Percentiles rank a stretch among this genome's conserved stretches.
phyloP scores from a whole-genome alignment of 2,329 filamentous ascomycete species.

The Pseudogymnoascus sp. region DNA sequence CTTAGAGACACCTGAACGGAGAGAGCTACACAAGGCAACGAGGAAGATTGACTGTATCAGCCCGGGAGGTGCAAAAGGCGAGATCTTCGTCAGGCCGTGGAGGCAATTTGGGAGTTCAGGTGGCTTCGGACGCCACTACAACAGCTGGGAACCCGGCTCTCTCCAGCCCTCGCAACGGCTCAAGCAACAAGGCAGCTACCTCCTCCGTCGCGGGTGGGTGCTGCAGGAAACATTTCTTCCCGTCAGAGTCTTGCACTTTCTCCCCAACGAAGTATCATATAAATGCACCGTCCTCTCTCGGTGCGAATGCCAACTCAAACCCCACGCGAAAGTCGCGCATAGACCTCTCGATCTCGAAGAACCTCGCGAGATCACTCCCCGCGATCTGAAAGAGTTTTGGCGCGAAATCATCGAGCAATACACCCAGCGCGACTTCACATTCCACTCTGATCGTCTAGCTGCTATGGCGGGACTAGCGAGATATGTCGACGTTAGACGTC shows the following conservation, averaged over 20 bases:
- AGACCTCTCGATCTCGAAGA: neutral
- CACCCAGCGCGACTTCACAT: slow-evolving; percentile 12
- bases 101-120: neutral
- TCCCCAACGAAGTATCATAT: slow-evolving; percentile 10
- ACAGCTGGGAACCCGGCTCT: neutral
- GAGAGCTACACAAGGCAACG: neutral
- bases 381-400: slow-evolving; percentile 9
- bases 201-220: neutral
- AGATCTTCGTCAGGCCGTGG: neutral
- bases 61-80: neutral
- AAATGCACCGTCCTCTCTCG: slow-evolving; percentile 10
- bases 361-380: neutral
- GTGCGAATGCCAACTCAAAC: slow-evolving; percentile 9
- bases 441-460: slow-evolving; percentile 13
- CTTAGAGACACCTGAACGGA: neutral
- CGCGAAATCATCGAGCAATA: slow-evolving; percentile 15
- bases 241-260: neutral
- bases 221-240: slow-evolving; percentile 7
- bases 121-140: neutral
- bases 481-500: neutral
- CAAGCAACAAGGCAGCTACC: neutral
- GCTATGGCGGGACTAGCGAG: slow-evolving; percentile 13
- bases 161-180: neutral
- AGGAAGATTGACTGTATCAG: neutral
- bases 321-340: neutral